Evolutionary conservation across 2,329 filamentous ascomycete species (phyloP).

Genomic region (Curvularia spicifera): DNA sequence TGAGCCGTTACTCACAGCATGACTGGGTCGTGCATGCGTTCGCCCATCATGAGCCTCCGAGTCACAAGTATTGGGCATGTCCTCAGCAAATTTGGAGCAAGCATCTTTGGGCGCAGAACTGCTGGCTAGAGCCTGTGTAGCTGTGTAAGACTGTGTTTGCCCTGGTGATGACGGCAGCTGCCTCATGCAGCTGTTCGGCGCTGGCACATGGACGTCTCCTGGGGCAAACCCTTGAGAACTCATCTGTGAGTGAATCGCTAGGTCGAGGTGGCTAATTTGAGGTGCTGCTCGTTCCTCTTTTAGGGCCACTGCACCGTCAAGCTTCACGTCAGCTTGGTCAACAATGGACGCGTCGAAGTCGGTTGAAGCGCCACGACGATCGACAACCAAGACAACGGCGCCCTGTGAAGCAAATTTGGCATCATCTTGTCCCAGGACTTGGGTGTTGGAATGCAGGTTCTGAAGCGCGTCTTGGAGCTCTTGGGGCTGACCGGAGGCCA

Average conservation of each 20-base stretch:
- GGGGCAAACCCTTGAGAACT: neutral
- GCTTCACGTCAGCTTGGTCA: slow-evolving; percentile 20
- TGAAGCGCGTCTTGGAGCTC: slow-evolving; percentile 31
- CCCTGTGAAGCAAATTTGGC: slow-evolving; percentile 16
- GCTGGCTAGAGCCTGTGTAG: neutral
- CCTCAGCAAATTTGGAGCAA: neutral
- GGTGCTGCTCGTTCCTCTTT: slow-evolving; percentile 3
- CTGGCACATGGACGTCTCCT: neutral
- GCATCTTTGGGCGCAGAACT: neutral
- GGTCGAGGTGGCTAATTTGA: neutral
- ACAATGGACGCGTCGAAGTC: slow-evolving; percentile 14
- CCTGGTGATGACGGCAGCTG: neutral
- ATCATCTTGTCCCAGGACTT: slow-evolving; percentile 19
- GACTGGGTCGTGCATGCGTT: neutral
- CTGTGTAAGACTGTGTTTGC: neutral
- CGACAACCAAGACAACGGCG: slow-evolving; percentile 20
- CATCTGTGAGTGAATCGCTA: neutral
- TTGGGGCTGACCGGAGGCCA: slow-evolving; percentile 21
- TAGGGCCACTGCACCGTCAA: neutral
- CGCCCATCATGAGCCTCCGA: neutral
- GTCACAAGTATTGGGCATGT: neutral
- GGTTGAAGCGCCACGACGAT: slow-evolving; percentile 19
- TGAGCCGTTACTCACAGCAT: neutral
- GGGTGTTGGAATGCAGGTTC: slow-evolving; percentile 18
- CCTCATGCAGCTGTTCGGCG: neutral